These are phyloP conservation scores for Geotrichum cucujoidarum DNA, from an alignment of 1,139 yeast genomes.

Conservation along the genomic window DNA sequence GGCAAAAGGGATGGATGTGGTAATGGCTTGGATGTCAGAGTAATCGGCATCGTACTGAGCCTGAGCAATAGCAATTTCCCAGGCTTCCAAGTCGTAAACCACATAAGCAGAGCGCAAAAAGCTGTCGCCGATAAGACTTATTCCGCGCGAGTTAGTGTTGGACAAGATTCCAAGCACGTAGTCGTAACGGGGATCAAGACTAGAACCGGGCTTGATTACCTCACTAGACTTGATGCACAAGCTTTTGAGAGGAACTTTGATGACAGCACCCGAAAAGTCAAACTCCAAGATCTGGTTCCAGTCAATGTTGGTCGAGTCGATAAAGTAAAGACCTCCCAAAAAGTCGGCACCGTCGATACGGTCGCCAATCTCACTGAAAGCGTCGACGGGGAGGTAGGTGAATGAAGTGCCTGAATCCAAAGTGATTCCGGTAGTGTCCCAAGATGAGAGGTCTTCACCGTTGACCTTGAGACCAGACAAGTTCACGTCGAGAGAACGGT, in stretches of 20 bases:
- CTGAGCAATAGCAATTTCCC: conserved; percentile 14
- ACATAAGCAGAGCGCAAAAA: conserved; percentile 29
- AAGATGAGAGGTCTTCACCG: conserved; percentile 2
- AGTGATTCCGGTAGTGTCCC: conserved; percentile 10
- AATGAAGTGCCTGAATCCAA: conserved; percentile 18
- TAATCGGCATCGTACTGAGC: conserved; percentile 4
- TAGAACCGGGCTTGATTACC: conserved; percentile 10
- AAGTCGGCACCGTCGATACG: conserved; percentile 6
- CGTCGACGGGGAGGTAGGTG: conserved; percentile 16
- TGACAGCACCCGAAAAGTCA: conserved; percentile 16
- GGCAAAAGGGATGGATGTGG: conserved; percentile 7
- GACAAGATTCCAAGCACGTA: conserved; percentile 12
- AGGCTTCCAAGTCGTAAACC: conserved; percentile 25
- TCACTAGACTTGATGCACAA: conserved; percentile 9
- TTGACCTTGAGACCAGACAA: conserved; percentile 7
- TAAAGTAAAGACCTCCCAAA: conserved; percentile 13
- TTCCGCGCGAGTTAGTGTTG: conserved; percentile 10
- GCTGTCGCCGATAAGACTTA: conserved; percentile 28
- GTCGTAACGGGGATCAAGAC: conserved; percentile 6
- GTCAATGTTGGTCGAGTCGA: conserved; percentile 12
- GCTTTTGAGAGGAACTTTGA: conserved; percentile 11
- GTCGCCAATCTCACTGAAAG: conserved; percentile 5
- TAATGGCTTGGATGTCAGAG: conserved; percentile 7
- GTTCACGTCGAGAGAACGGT: conserved; percentile 11
- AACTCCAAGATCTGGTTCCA: conserved; percentile 11